Evolutionary conservation across 2,329 filamentous ascomycete species (phyloP).

Genomic region (Fusarium neocosmosporiellum): DNA sequence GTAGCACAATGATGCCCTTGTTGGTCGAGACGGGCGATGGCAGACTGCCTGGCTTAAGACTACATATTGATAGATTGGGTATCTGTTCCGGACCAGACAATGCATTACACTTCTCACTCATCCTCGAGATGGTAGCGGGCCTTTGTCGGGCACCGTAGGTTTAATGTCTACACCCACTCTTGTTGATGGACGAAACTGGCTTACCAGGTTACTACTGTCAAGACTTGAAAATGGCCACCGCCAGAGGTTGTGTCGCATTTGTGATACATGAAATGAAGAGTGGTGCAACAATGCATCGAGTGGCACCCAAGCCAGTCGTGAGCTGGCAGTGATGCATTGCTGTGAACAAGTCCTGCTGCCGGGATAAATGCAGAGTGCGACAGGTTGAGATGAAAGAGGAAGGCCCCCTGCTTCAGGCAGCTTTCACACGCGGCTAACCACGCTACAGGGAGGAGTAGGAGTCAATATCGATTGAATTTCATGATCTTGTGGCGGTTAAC

Average conservation of each 20-base stretch:
- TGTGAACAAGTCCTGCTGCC: background rate
- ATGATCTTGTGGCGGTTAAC: background rate
- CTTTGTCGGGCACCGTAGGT: background rate
- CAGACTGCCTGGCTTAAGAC: background rate
- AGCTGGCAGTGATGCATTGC: slow-evolving; percentile 12
- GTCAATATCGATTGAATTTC: background rate
- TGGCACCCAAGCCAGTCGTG: slow-evolving; percentile 21
- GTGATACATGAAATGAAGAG: slow-evolving; percentile 18
- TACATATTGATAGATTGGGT: background rate
- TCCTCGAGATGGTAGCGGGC: background rate
- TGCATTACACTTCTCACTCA: background rate
- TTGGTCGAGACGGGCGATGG: slow-evolving; percentile 1
- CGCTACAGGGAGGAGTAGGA: background rate
- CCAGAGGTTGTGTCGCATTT: slow-evolving; percentile 13
- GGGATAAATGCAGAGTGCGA: background rate
- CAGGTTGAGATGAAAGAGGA: slow-evolving; percentile 6
- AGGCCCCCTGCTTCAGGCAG: background rate
- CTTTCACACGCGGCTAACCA: background rate
- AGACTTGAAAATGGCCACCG: slow-evolving; percentile 19
- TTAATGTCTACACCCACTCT: background rate
- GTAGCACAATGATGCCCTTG: slow-evolving; percentile 19
- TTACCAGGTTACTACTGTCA: background rate
- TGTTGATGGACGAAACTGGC: background rate
- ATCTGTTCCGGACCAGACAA: background rate
- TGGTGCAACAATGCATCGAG: slow-evolving; percentile 23